Percentiles rank a stretch among this genome's conserved stretches.
Conservation (phyloP, 345 rosid species). For the Euphorbia peplus region DNA sequence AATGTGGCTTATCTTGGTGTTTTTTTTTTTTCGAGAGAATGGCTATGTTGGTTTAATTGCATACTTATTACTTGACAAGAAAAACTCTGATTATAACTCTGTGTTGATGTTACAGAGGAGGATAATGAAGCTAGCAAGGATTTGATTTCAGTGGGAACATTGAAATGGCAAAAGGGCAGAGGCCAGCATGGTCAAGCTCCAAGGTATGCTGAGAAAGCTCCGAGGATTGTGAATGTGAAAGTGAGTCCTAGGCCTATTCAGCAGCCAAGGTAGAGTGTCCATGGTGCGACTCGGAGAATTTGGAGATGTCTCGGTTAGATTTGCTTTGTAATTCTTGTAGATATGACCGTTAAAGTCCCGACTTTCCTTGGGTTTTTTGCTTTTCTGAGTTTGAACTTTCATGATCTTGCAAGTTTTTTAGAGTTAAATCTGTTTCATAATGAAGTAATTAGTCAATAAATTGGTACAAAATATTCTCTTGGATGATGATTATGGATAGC, state of each 20-base stretch:
- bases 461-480: not conserved
- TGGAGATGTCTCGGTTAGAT: not conserved
- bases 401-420: constrained; percentile 1
- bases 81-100: constrained; percentile 10
- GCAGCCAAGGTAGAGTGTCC: constrained; percentile 49
- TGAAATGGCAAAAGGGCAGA: constrained; percentile 40
- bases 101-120: constrained; percentile 13
- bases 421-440: constrained; percentile 1
- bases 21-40: too few species aligned
- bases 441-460: not conserved
- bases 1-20: too few species aligned
- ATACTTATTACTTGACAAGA: too few species aligned
- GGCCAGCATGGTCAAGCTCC: constrained; percentile 25
- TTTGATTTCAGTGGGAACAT: constrained; percentile 34
- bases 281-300: not conserved
- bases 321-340: constrained; percentile 5
- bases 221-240: constrained; percentile 50
- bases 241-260: constrained; percentile 63
- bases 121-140: constrained; percentile 21
- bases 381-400: constrained; percentile 3
- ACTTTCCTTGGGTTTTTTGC: not conserved
- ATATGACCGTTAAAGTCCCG: constrained; percentile 3
- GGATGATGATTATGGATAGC: not conserved
- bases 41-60: too few species aligned
- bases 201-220: constrained; percentile 41